A percentile compares a stretch with the other conserved stretches of the same genome.
phyloP scores from a whole-genome alignment of 495 filamentous ascomycete genomes.

The Cercophora newfieldiana region DNA sequence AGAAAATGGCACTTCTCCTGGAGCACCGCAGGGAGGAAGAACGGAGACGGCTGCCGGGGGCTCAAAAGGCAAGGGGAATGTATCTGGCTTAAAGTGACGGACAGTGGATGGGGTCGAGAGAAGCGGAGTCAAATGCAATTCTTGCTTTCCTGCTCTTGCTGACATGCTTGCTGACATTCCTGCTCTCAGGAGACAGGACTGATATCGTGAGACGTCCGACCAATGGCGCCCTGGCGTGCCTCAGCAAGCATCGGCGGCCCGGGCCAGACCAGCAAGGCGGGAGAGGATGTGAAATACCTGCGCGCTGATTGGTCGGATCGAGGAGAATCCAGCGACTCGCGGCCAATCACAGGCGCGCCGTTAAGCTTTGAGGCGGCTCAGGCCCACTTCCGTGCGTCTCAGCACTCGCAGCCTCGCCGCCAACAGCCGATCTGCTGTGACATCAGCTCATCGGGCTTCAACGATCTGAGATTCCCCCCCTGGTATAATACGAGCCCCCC shows the following conservation, averaged over 20 bases:
- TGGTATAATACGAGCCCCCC: constrained; percentile 22
- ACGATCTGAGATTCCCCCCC: neutral
- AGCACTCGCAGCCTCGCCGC: constrained; percentile 23
- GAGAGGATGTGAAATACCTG: constrained; percentile 32
- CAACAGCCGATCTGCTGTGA: constrained; percentile 20
- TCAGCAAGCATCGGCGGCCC: neutral
- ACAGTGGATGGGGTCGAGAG: too few species aligned
- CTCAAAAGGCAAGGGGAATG: too few species aligned
- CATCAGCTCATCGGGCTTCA: constrained; percentile 12
- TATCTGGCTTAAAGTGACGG: too few species aligned
- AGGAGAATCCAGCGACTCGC: neutral
- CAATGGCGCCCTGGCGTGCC: neutral
- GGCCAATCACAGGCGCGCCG: constrained; percentile 24
- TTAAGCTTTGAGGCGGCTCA: constrained; percentile 18
- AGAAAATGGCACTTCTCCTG: too few species aligned
- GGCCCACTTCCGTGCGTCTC: constrained; percentile 13
- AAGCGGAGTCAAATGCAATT: too few species aligned
- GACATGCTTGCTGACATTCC: too few species aligned
- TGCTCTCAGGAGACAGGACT: neutral
- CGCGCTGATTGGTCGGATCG: constrained; percentile 23
- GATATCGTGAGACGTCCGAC: neutral
- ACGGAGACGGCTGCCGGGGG: too few species aligned
- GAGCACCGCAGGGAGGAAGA: too few species aligned
- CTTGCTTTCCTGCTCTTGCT: too few species aligned
- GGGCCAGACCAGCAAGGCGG: constrained; percentile 2